Base-by-base conservation (phyloP, 768 basidiomycete species). In the Podaxis sp. region DNA sequence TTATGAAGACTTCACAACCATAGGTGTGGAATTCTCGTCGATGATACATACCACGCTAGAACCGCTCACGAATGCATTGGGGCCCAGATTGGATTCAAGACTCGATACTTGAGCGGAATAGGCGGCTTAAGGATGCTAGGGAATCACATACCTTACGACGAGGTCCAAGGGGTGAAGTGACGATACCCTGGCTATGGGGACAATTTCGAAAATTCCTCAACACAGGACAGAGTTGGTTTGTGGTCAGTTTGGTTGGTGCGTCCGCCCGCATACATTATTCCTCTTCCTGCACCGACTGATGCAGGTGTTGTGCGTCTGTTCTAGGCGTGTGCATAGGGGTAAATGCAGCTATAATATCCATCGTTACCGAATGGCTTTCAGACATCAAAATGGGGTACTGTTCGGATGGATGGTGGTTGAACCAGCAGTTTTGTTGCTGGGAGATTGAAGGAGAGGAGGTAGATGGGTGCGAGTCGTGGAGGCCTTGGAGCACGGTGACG, bases 351-450 rank as follows among this genome's bases (percentile, higher is more conserved):
- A 74, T 98, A 57, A 95, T 97, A 56, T 94, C 95, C 33, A 97
- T 99, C 67, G 78, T 95, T 64, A 97, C 94, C 53, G 93, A 92
- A 75, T 99, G 97, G 97, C 84, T 99, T 24, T 94, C 95, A 2
- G 96, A 98, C 74, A 87, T 98, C 66, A 98, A 98, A 78, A 91
- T 96, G 79, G 97, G 97, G 1, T 97, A 98, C 71, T 99, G 97
- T 75, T 82, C 86, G 3, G 93, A 95, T 66, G 96, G 93, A 1
- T 99, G 97, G 97, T 99, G 97, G 96, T 74, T 99, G 59, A 97
- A 96, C 74, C 89, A 94, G 69, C 93, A 97, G 70, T 98, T 98
- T 73, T 99, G 97, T 75, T 99, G 97, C 72, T 95, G 96, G 89
- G 97, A 98, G 71, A 88, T 98, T 59, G 93, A 94, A 65, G 82